Evolutionary conservation across 257 asterid genomes (phyloP).

Genomic region (Rauvolfia tetraphylla): DNA sequence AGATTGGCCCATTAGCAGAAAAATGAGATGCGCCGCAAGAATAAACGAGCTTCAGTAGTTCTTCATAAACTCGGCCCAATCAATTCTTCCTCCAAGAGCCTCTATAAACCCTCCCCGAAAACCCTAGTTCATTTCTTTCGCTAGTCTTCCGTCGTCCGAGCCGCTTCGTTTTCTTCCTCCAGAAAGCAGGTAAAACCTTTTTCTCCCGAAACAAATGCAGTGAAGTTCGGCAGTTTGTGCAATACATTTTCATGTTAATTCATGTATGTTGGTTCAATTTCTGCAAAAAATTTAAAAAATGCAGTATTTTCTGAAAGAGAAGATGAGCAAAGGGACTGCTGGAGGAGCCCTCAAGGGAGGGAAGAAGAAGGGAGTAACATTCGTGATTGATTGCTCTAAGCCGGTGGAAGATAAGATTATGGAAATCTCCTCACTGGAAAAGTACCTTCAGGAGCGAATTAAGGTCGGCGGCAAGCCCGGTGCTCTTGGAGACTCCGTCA

Average conservation of each 20-base stretch:
- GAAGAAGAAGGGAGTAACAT: conserved; percentile 43
- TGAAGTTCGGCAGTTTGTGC: background rate
- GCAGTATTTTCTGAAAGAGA: background rate
- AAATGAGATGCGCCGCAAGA: background rate
- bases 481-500: conserved; percentile 44
- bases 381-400: conserved; percentile 45
- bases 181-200: background rate
- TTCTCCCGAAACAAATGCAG: too few relatives aligned
- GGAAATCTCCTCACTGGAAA: conserved; percentile 47
- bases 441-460: conserved; percentile 49
- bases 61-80: background rate
- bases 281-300: background rate
- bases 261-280: background rate
- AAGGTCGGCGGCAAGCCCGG: conserved; percentile 54
- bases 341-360: conserved; percentile 39
- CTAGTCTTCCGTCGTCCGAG: background rate
- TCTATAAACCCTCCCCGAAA: conserved; percentile 5
- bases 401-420: conserved; percentile 52
- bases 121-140: conserved; percentile 1
- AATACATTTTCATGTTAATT: background rate
- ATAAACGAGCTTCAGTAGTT: background rate
- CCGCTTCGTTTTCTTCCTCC: conserved; percentile 3
- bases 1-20: background rate
- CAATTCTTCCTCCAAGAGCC: background rate
- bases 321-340: conserved; percentile 24